phyloP scores from a whole-genome alignment of 2,329 filamentous ascomycete species.

The Monosporascus sp. region DNA sequence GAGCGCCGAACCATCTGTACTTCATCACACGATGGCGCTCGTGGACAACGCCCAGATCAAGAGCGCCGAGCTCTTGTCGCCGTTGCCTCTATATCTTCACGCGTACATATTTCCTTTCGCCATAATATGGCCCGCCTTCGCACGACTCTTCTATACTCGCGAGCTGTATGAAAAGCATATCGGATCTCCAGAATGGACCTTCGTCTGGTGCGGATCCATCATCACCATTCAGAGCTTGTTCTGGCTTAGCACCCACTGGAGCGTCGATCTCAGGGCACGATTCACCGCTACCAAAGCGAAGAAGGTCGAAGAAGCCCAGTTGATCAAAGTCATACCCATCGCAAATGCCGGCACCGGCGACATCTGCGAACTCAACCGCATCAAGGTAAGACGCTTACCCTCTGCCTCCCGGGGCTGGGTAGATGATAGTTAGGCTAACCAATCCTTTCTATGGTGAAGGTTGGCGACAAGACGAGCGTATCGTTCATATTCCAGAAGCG shows the following conservation, averaged over 20 bases:
- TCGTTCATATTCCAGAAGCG: conserved; percentile 99
- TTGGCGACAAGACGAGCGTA: conserved; percentile 66
- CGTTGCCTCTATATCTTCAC: conserved; percentile 74
- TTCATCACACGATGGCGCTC: conserved; percentile 48
- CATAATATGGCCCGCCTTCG: conserved; percentile 87
- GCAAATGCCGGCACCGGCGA: conserved; percentile 86
- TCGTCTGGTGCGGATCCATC: conserved; percentile 87
- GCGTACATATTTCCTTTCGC: conserved; percentile 91
- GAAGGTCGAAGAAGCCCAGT: conserved; percentile 65
- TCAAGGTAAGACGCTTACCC: conserved; percentile 47
- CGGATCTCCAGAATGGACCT: conserved; percentile 93
- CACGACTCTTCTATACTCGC: conserved; percentile 77
- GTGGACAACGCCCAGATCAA: conserved; percentile 90
- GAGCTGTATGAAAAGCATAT: conserved; percentile 89
- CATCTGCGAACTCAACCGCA: conserved; percentile 75
- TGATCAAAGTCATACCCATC: conserved; percentile 90
- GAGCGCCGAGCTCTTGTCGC: conserved; percentile 81
- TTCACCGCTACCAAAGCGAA: conserved; percentile 74
- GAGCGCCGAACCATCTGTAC: not conserved
- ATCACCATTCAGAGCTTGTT: conserved; percentile 80
- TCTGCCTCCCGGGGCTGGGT: conserved; percentile 1
- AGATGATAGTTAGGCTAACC: not conserved
- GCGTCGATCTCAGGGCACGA: conserved; percentile 73
- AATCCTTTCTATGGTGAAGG: conserved; percentile 33
- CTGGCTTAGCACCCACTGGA: conserved; percentile 98